A percentile compares a stretch with the other conserved stretches of the same genome.
These are phyloP conservation scores for Fusarium sulawesiense DNA, from an alignment of 2,329 filamentous ascomycete genomes.

Conservation along the genomic window DNA sequence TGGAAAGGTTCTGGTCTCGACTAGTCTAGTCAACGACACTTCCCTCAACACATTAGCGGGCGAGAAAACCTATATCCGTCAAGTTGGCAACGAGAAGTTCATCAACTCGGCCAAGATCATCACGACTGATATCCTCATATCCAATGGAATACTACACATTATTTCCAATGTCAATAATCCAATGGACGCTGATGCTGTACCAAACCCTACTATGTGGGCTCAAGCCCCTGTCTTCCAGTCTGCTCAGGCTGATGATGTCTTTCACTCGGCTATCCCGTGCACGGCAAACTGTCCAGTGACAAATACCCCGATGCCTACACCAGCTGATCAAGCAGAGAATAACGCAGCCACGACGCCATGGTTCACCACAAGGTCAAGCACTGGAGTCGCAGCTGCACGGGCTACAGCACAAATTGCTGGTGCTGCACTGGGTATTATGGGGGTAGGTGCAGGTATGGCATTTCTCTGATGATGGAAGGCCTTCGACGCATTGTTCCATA, in stretches of 20 bases:
- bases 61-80: conserved; percentile 53
- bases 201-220: conserved; percentile 53
- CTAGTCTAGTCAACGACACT: conserved; percentile 50
- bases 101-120: conserved; percentile 66
- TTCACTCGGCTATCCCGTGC: conserved; percentile 58
- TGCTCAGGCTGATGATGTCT: conserved; percentile 58
- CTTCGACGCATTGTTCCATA: neutral
- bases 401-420: conserved; percentile 46
- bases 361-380: conserved; percentile 42
- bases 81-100: conserved; percentile 59
- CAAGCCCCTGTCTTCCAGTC: conserved; percentile 65
- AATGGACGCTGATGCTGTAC: conserved; percentile 49
- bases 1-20: conserved; percentile 64
- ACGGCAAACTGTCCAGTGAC: conserved; percentile 50
- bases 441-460: conserved; percentile 48
- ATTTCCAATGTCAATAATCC: conserved; percentile 66
- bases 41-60: conserved; percentile 51
- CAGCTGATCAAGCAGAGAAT: conserved; percentile 17
- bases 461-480: conserved; percentile 29
- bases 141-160: conserved; percentile 69
- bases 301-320: conserved; percentile 19
- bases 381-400: conserved; percentile 34
- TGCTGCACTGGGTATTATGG: conserved; percentile 48
- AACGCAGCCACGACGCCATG: conserved; percentile 41
- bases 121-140: conserved; percentile 64